These are phyloP conservation scores for Nematodospora valgi DNA, from an alignment of 805 yeast species.

Conservation along the genomic window DNA sequence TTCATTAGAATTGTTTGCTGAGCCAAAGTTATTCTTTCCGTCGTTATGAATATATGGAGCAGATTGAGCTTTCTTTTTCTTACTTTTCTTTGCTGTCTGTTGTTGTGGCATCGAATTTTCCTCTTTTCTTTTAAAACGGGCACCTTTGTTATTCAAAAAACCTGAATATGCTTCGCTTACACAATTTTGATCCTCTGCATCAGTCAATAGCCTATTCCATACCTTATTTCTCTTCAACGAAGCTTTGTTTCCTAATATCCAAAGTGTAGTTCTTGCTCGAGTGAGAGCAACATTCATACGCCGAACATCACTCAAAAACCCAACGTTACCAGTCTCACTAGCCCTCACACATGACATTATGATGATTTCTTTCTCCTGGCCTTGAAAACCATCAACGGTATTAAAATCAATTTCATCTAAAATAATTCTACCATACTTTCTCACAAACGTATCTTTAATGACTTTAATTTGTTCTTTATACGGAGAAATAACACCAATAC, in stretches of 20 bases:
- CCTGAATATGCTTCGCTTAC: slow-evolving; percentile 34
- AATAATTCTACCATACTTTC: slow-evolving; percentile 61
- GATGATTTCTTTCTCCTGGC: slow-evolving; percentile 90
- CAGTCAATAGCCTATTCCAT: slow-evolving; percentile 67
- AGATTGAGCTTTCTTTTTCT: not conserved
- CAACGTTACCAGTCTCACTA: slow-evolving; percentile 61
- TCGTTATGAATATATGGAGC: not conserved
- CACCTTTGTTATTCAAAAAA: slow-evolving; percentile 19
- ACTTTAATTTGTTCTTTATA: slow-evolving; percentile 81
- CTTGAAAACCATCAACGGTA: slow-evolving; percentile 92
- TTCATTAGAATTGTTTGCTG: too few species aligned
- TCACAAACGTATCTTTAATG: slow-evolving; percentile 54
- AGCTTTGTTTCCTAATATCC: slow-evolving; percentile 83
- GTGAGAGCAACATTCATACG: slow-evolving; percentile 98
- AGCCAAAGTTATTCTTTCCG: not conserved
- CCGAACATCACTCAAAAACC: slow-evolving; percentile 85
- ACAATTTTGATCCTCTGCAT: slow-evolving; percentile 54
- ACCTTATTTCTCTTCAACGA: slow-evolving; percentile 62
- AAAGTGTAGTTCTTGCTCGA: slow-evolving; percentile 85
- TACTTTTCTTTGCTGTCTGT: not conserved
- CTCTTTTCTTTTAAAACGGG: slow-evolving; percentile 2
- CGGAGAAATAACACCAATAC: slow-evolving; percentile 90
- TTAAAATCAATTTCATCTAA: slow-evolving; percentile 75
- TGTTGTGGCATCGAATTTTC: not conserved
- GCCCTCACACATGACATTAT: slow-evolving; percentile 96